Evolutionary conservation across 768 basidiomycete species (phyloP).

Genomic region (Russula sp.): DNA sequence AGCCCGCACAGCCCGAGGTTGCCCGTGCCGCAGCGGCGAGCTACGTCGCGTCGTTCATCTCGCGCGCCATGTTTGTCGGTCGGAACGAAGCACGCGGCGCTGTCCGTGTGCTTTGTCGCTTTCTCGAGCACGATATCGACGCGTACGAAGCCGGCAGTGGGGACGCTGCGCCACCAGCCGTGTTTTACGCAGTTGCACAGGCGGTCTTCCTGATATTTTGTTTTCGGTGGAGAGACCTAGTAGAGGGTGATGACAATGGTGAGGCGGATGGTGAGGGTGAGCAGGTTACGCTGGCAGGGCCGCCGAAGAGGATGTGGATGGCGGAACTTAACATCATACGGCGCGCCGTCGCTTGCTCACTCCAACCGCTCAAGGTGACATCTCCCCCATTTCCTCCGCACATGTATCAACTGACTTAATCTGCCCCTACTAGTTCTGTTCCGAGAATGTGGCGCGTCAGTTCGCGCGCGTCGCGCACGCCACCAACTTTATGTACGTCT

Average conservation of each 20-base stretch:
- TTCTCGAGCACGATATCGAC: conserved; percentile 71
- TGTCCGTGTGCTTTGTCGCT: conserved; percentile 80
- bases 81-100: conserved; percentile 66
- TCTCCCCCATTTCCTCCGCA: conserved; percentile 8
- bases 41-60: conserved; percentile 90
- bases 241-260: conserved; percentile 43
- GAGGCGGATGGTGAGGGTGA: conserved; percentile 33
- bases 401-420: neutral
- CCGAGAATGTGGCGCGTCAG: conserved; percentile 82
- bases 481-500: conserved; percentile 91
- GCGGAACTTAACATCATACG: conserved; percentile 70
- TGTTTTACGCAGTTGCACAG: conserved; percentile 91
- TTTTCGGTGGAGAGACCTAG: conserved; percentile 90
- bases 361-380: conserved; percentile 85
- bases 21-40: conserved; percentile 90
- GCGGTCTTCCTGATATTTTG: conserved; percentile 96
- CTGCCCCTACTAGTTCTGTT: conserved; percentile 62
- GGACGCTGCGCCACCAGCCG: conserved; percentile 44
- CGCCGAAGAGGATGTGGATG: conserved; percentile 70
- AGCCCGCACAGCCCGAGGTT: conserved; percentile 50
- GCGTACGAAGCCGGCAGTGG: conserved; percentile 41
- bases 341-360: conserved; percentile 67
- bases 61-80: conserved; percentile 82
- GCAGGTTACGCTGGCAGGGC: conserved; percentile 26
- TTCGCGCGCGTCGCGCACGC: conserved; percentile 91